Base-by-base conservation (phyloP, 2,329 filamentous ascomycete genomes). In the Pseudopithomyces chartarum region DNA sequence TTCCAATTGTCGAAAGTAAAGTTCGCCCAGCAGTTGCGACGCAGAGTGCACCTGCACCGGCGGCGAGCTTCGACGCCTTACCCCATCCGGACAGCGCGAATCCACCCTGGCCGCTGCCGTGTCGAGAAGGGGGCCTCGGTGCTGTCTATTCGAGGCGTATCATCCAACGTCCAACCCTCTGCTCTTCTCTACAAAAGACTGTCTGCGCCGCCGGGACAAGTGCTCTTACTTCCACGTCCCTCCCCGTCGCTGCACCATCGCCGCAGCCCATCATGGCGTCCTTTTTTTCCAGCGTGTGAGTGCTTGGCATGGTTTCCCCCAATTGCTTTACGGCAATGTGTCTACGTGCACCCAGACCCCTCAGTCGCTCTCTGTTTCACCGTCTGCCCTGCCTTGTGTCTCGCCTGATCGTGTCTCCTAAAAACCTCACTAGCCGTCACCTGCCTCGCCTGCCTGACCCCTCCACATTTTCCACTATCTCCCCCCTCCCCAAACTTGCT, bases 231-330 rank as follows among this genome's bases (percentile, higher is more conserved):
- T 60, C 53, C 56, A 48, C 62, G 49, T 46, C 51, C 58, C 59
- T 48, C 57, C 13, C n/a, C 12, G 33, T 36, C 48, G 48, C 17
- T 38, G 48, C 48, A 51, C 38, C 33, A 45, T 45, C 22, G 47
- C 54, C 49, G 47, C 46, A 51, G 57, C 61, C 60, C 46, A 67
- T 52, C 55, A 76, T 76, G 75, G 69, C 74, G 60, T 76, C 73
- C 56, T 77, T 77, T 65, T 77, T 77, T 69, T 75, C 73, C 67
- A 76, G 72, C 64, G 73, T 76, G 75, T 76, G 64, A 76, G 75
- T 77, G 62, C 70, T 74, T 73, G 72, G 70, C 72, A 63, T 52
- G 60, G 42, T 57, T 62, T 60, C 64, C 67, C 66, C 64, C 62
- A 64, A 65, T 65, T 70, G 66, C 62, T 17, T 65, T 55, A 33